Evolutionary conservation across 1,284 basidiomycete species (phyloP), one percentile per base, ranked within the genome.

Genomic region (Anthracocystis panici-leucophaei): DNA sequence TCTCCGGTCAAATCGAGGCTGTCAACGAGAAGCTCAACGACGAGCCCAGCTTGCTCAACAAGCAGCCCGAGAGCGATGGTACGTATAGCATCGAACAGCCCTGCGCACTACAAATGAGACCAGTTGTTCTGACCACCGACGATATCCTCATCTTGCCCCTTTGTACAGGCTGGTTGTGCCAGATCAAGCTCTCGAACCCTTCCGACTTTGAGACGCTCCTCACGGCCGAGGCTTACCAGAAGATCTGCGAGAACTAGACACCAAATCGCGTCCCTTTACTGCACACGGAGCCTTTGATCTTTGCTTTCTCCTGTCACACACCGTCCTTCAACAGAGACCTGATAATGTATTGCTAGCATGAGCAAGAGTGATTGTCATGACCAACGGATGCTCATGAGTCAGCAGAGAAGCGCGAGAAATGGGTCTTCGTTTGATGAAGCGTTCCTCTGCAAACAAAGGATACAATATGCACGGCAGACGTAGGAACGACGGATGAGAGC

Each of bases 141-240:
- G 27, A 27, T 51, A 8, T 7, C 23, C n/a, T 31, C 5, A 31
- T 27, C n/a, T 20, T 33, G 12, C 23, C 31, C 31, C 20, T 29
- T 23, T 7, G 8, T 12, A 27, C 82, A 96, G 95, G 95, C 60
- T 98, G 95, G 95, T 90, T 98, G 55, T 95, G 93, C 90, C 95
- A 94, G 88, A 91, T 99, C 85, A 91, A 92, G 86, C 87, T 97
- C 57, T 89, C 91, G 33, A 87, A 93, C 68, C 91, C 92, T 6
- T 85, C 88, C 8, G 92, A 90, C 91, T 92, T 83, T 52, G 80
- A 81, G 81, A 97, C 91, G 87, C 88, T 99, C 33, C 88, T 99
- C 86, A 89, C 89, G 35, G 90, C 89, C 71, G 92, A 92, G 62
- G 90, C 89, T 18, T 99, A 99, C 88, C 90, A 91, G 86, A 69